Percentiles rank a stretch among this genome's conserved stretches.
Conservation (phyloP, 2,329 filamentous ascomycete genomes). For the Exophiala phaeomuriformis region DNA sequence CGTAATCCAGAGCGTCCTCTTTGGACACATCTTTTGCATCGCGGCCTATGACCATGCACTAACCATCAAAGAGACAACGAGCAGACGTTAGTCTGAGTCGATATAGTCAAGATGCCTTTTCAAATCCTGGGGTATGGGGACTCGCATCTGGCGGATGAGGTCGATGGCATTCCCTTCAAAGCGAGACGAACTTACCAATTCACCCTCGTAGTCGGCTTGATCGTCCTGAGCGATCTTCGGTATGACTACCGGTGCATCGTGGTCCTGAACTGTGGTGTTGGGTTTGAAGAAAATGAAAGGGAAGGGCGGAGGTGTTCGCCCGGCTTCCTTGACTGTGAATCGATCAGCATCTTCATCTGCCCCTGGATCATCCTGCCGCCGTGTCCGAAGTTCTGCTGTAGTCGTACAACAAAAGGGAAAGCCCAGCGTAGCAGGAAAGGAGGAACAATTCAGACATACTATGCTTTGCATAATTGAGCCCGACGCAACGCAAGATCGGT, state of each 20-base stretch:
- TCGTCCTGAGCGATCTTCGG: conserved; percentile 35
- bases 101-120: too few species aligned
- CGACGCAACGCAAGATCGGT: conserved; percentile 47
- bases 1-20: conserved; percentile 33
- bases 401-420: neutral
- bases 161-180: neutral
- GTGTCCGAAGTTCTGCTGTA: neutral
- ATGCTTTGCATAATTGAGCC: conserved; percentile 42
- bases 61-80: too few species aligned
- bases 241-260: conserved; percentile 28
- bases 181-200: conserved; percentile 29
- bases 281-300: conserved; percentile 39
- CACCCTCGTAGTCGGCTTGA: conserved; percentile 38
- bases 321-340: conserved; percentile 31
- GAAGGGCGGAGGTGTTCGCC: conserved; percentile 33
- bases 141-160: neutral
- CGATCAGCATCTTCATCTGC: too few species aligned
- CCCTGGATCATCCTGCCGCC: too few species aligned
- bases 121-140: neutral
- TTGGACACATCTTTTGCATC: conserved; percentile 33
- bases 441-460: conserved; percentile 32
- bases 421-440: neutral
- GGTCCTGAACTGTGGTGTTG: conserved; percentile 32
- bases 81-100: too few species aligned
- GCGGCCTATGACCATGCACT: conserved; percentile 29